Base-by-base conservation (phyloP, 2,329 filamentous ascomycete genomes). In the Sordariomycetes sp. region DNA sequence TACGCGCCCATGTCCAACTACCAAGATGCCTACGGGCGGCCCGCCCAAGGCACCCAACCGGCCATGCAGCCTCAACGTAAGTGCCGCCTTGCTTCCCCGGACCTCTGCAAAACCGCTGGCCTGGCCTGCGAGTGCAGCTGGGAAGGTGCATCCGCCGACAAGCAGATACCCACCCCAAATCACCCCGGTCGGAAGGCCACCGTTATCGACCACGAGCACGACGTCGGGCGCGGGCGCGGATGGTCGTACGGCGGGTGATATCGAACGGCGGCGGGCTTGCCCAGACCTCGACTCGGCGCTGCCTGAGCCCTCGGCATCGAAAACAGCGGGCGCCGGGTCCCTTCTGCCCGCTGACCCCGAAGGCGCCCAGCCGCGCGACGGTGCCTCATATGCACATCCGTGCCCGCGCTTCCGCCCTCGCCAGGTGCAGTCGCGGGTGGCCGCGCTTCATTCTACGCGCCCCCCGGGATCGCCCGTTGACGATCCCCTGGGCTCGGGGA, bases 1-100 rank as follows among this genome's bases (percentile, higher is more conserved):
- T n/a, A 22, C 6, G 6, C 54, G 28, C 22, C 45, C 50, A 56
- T 56, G 55, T 50, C 55, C 25, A 56, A 52, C 55, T 52, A 56
- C 55, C 34, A 52, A 7, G 50, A 56, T 6, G 12, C 45, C n/a
- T 39, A 56, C 25, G 55, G 55, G 45, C 55, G 28, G 32, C 12
- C 17, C 13, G 25, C 54, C 39, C 55, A 56, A 20, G 28, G 32
- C 8, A 32, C 45, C 15, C 48, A 36, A 6, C 45, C 20, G 22
- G 20, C n/a, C 12, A 22, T 20, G 10, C 45, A 22, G n/a, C 45
- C 45, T 50, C 45, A 22, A 12, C 45, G 45, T 50, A 50, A 24
- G 45, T 50, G 45, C 45, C 28, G 28, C 13, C 17, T n/a, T 45
- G 7, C 6, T 7, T 45, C 7, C n/a, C 6, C 15, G 39, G 4